phyloP scores from a whole-genome alignment of 1,139 yeast genomes.

The Suhomyces terraborum region DNA sequence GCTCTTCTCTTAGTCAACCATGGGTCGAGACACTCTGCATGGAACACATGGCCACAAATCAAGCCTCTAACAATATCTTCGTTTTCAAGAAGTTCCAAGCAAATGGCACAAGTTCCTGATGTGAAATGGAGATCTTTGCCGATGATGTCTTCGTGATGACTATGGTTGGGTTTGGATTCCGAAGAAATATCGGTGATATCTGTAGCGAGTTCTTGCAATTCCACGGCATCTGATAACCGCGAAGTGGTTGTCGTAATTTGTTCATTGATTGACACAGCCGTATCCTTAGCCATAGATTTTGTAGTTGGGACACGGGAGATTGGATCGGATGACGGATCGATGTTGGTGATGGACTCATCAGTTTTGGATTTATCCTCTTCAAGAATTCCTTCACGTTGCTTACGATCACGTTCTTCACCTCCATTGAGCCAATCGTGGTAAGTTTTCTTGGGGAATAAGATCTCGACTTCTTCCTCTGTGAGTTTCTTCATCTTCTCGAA shows the following conservation, averaged over 20 bases:
- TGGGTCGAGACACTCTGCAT: constrained; percentile 76
- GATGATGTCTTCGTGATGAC: constrained; percentile 5
- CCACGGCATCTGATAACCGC: background rate
- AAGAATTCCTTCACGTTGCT: constrained; percentile 36
- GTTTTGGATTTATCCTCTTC: constrained; percentile 31
- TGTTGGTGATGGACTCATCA: background rate
- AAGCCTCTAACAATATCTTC: constrained; percentile 70
- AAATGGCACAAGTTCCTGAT: constrained; percentile 80
- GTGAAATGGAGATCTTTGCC: constrained; percentile 51
- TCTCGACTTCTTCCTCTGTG: constrained; percentile 62
- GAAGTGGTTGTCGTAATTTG: background rate
- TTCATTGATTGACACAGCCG: background rate
- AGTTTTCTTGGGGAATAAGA: constrained; percentile 63
- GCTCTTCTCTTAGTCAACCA: constrained; percentile 79
- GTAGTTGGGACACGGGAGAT: constrained; percentile 1
- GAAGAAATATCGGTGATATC: constrained; percentile 5
- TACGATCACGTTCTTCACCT: constrained; percentile 47
- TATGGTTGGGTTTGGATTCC: constrained; percentile 2
- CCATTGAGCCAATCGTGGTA: constrained; percentile 65
- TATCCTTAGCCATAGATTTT: background rate
- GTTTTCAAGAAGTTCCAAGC: constrained; percentile 66
- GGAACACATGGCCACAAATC: constrained; percentile 84
- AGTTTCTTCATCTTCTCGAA: constrained; percentile 54
- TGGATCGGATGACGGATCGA: background rate
- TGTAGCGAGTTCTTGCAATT: constrained; percentile 6